A percentile compares a stretch with the other conserved stretches of the same genome.
These are phyloP conservation scores for Iris pallida DNA, from an alignment of 116 monocot genomes.

Conservation along the genomic window DNA sequence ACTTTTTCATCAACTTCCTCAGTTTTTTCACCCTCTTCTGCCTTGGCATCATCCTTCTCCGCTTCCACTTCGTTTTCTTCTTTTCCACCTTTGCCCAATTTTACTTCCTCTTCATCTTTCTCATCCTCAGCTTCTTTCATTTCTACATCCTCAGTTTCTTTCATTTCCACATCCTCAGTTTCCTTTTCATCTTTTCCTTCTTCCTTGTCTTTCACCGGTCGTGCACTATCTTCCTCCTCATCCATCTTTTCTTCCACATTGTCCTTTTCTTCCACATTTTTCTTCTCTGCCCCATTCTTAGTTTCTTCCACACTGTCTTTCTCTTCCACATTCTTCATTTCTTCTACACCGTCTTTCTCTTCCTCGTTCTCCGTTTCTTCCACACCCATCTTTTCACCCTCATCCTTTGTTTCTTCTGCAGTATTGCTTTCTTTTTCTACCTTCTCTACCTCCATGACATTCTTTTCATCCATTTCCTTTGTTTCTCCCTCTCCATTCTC, in stretches of 20 bases:
- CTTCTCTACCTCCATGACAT: background rate
- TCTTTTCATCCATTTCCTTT: background rate
- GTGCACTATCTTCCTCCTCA: background rate
- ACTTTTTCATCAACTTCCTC: background rate
- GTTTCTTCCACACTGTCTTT: background rate
- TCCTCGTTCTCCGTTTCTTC: conserved; percentile 6
- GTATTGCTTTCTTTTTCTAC: background rate
- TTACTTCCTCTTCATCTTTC: background rate
- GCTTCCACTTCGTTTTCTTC: background rate
- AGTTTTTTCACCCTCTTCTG: background rate
- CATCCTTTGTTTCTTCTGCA: background rate
- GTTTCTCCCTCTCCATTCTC: background rate
- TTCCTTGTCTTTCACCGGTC: conserved; percentile 10
- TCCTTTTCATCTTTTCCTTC: background rate
- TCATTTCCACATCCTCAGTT: conserved; percentile 3
- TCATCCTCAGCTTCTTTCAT: conserved; percentile 1
- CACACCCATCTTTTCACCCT: background rate
- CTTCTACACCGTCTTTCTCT: conserved; percentile 4
- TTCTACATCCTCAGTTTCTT: conserved; percentile 1
- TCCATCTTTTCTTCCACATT: background rate
- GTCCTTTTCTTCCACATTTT: background rate
- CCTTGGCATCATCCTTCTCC: background rate
- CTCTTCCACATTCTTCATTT: background rate
- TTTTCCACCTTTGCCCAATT: background rate
- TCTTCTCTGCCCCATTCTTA: conserved; percentile 4